Percentiles rank a stretch among this genome's conserved stretches.
Conservation (phyloP, 2,329 filamentous ascomycete genomes). For the Nemania diffusa region DNA sequence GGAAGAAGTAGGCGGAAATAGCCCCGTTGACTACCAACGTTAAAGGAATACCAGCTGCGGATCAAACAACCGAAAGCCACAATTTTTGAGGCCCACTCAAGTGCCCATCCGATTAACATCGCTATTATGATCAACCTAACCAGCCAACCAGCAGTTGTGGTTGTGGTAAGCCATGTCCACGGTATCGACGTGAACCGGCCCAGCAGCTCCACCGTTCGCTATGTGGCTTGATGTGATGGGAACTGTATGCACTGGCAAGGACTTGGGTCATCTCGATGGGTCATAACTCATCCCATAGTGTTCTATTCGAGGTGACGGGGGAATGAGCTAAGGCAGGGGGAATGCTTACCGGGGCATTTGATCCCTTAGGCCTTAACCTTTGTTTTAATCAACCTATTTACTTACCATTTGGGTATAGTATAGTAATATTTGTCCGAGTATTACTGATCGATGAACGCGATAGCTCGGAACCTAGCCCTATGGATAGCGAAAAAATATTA, state of each 20-base stretch:
- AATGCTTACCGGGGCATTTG: neutral
- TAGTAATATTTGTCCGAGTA: neutral
- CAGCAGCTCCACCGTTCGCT: neutral
- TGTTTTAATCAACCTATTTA: neutral
- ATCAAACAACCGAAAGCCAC: neutral
- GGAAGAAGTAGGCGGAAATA: no score
- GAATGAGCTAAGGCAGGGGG: neutral
- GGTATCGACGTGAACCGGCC: neutral
- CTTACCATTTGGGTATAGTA: neutral
- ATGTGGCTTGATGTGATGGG: neutral
- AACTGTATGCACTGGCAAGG: no score
- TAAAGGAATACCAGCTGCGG: neutral
- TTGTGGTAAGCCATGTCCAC: slow-evolving; percentile 2
- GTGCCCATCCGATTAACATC: slow-evolving; percentile 2
- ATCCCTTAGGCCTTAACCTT: neutral
- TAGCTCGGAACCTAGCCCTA: neutral
- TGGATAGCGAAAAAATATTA: neutral
- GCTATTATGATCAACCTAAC: neutral
- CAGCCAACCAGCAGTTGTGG: slow-evolving; percentile 5
- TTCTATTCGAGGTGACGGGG: neutral
- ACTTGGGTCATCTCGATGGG: no score
- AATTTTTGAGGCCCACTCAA: neutral
- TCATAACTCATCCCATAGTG: no score
- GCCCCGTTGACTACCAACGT: no score
- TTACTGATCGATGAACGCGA: no score